These are phyloP conservation scores for Datisca glomerata DNA, from an alignment of 306 rosid species.

Conservation along the genomic window DNA sequence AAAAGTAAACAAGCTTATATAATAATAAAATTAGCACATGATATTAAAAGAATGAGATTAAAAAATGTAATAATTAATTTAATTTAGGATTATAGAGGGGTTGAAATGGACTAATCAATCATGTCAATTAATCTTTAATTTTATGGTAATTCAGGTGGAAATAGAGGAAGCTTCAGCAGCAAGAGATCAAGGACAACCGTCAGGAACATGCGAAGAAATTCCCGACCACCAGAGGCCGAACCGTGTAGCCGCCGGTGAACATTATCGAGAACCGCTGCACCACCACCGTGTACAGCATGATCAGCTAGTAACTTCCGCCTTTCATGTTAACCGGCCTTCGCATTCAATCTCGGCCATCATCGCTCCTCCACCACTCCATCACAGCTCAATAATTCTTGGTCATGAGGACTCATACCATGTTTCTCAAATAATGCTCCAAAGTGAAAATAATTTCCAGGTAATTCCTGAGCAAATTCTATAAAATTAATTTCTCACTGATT, in stretches of 20 bases:
- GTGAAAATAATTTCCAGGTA: slow-evolving; percentile 74
- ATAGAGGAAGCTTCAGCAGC: slow-evolving; percentile 55
- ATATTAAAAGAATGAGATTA: too few species aligned
- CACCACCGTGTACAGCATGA: slow-evolving; percentile 10
- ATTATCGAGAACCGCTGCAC: slow-evolving; percentile 19
- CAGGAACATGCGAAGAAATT: slow-evolving; percentile 38
- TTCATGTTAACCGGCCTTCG: slow-evolving; percentile 57
- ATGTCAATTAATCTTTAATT: too few species aligned
- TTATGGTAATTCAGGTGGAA: slow-evolving; percentile 45
- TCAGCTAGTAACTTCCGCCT: slow-evolving; percentile 28
- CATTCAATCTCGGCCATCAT: slow-evolving; percentile 64
- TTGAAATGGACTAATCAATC: too few species aligned
- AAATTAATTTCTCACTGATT: too few species aligned
- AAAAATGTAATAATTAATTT: too few species aligned
- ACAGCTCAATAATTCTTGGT: slow-evolving; percentile 61
- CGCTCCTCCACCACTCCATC: slow-evolving; percentile 68
- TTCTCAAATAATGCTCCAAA: slow-evolving; percentile 63
- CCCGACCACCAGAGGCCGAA: slow-evolving; percentile 22
- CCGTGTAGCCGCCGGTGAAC: slow-evolving; percentile 23
- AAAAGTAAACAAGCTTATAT: too few species aligned
- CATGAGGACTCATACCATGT: slow-evolving; percentile 50
- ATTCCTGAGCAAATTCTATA: too few species aligned
- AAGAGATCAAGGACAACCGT: too few species aligned
- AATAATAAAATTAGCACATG: too few species aligned
- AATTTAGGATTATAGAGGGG: too few species aligned